phyloP scores from a whole-genome alignment of 768 basidiomycete species.

The Boletus subcaerulescens region DNA sequence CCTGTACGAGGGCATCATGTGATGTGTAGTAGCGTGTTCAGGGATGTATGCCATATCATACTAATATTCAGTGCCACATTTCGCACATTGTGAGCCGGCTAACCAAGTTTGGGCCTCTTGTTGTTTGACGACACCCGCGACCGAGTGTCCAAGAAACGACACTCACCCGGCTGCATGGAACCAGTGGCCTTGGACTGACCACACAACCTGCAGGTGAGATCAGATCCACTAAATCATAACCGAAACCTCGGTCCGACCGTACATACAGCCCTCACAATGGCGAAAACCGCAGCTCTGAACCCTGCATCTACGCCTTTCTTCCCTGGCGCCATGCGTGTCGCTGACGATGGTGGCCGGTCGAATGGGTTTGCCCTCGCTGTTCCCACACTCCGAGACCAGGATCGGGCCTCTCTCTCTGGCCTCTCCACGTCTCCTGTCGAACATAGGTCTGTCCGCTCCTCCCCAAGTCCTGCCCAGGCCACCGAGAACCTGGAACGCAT shows the following conservation, averaged over 20 bases:
- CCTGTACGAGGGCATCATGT: conserved; percentile 22
- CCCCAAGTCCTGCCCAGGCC: conserved; percentile 59
- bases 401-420: conserved; percentile 50
- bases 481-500: conserved; percentile 24
- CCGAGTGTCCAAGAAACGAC: conserved; percentile 1
- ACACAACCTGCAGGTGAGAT: conserved; percentile 22
- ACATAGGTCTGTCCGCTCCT: conserved; percentile 64
- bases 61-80: conserved; percentile 19
- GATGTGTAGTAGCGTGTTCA: background rate
- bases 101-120: conserved; percentile 13
- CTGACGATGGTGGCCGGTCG: conserved; percentile 49
- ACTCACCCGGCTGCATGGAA: conserved; percentile 27
- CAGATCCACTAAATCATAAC: background rate
- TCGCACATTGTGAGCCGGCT: conserved; percentile 25
- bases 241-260: background rate
- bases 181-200: background rate
- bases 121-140: conserved; percentile 19
- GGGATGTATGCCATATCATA: no score
- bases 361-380: conserved; percentile 44
- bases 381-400: conserved; percentile 43
- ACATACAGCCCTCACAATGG: conserved; percentile 46
- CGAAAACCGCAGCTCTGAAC: conserved; percentile 74
- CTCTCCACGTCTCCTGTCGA: conserved; percentile 62
- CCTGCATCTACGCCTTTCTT: conserved; percentile 85
- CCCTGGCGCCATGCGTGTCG: conserved; percentile 56